phyloP scores from a whole-genome alignment of 192 early-diverging fungal genomes.

The Diversispora eburnea region DNA sequence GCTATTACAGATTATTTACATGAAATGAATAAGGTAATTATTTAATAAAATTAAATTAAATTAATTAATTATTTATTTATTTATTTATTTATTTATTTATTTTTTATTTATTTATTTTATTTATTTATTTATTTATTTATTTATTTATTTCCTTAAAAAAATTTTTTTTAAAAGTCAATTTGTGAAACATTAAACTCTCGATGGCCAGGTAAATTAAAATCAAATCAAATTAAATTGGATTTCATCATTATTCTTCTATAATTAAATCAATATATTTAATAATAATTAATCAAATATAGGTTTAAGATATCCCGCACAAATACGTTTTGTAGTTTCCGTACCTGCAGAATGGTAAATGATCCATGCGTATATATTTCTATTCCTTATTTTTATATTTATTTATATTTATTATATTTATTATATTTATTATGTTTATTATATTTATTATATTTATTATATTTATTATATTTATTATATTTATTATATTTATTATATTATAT shows the following conservation, averaged over 20 bases:
- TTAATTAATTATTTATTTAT: not conserved
- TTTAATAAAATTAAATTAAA: no score
- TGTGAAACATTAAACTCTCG: constrained; percentile 17
- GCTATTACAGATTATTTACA: constrained; percentile 56
- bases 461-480: not conserved
- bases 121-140: not conserved
- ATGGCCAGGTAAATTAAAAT: constrained; percentile 1
- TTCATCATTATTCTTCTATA: not conserved
- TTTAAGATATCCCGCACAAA: constrained; percentile 20
- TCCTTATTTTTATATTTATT: no score
- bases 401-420: no score
- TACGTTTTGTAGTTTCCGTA: constrained; percentile 15
- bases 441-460: not conserved
- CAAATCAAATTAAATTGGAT: not conserved
- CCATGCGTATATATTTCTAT: no score
- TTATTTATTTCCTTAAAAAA: not conserved
- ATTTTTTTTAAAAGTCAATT: constrained; percentile 10
- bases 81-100: not conserved
- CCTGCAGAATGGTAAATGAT: constrained; percentile 26
- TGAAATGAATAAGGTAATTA: constrained; percentile 24
- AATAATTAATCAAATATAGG: not conserved
- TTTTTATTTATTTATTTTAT: not conserved
- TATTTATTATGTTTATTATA: not conserved
- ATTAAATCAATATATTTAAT: not conserved
- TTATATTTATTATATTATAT: not conserved